phyloP scores from a whole-genome alignment of 1,284 basidiomycete species.

The Omphalotus olearius region DNA sequence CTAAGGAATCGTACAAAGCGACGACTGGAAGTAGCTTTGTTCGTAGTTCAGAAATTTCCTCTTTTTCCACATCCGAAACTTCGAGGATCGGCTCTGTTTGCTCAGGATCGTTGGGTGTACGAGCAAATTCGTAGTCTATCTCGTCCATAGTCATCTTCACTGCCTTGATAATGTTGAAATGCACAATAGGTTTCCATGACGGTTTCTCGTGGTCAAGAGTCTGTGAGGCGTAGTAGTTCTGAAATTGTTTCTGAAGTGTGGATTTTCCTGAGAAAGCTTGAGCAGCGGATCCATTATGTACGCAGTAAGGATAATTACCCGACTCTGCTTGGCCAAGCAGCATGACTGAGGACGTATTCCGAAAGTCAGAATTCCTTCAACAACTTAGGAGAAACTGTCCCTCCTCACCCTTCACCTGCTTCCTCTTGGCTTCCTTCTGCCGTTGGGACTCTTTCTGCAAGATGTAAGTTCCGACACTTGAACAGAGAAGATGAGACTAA shows the following conservation, averaged over 20 bases:
- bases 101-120: conserved; percentile 4
- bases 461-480: not conserved
- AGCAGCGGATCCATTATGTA: not conserved
- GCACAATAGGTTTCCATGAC: conserved; percentile 73
- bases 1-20: conserved; percentile 62
- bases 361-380: not conserved
- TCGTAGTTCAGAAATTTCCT: conserved; percentile 50
- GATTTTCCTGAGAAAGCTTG: conserved; percentile 53
- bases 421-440: conserved; percentile 43
- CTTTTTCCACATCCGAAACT: conserved; percentile 28
- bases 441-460: conserved; percentile 51
- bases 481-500: conserved; percentile 25
- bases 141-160: conserved; percentile 72
- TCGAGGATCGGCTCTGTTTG: not conserved
- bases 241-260: conserved; percentile 77
- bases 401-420: conserved; percentile 48
- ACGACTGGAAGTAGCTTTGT: conserved; percentile 58
- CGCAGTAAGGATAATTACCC: conserved; percentile 24
- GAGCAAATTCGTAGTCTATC: conserved; percentile 54
- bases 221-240: conserved; percentile 70
- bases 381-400: conserved; percentile 29
- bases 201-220: conserved; percentile 66
- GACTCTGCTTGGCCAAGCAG: conserved; percentile 77
- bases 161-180: conserved; percentile 77
- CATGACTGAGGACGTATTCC: conserved; percentile 40